Base-by-base conservation (phyloP, 2,329 filamentous ascomycete species). In the Celoporthe dispersa region DNA sequence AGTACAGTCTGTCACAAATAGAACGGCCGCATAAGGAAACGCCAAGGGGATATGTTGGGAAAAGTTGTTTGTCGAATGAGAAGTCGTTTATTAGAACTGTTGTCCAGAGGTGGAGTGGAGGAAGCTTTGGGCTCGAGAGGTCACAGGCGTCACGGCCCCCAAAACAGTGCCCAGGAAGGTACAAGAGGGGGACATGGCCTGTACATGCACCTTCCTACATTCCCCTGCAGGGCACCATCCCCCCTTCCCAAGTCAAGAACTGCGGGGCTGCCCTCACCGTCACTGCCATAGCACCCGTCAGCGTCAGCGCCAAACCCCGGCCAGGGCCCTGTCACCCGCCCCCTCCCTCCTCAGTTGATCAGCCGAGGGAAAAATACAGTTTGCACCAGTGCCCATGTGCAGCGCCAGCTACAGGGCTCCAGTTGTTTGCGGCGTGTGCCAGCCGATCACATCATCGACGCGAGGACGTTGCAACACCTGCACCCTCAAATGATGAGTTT, bases 391-490 rank as follows among this genome's bases (percentile, higher is more conserved):
- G 44, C 19, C 44, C 44, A n/a, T 19, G 5, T 48, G 41, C 44
- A 48, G 44, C 19, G 44, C 44, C 44, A n/a, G 22, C n/a, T 37
- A n/a, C 35, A 28, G n/a, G 35, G n/a, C 35, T 19, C 22, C 37
- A 22, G n/a, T 28, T 25, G n/a, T 37, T 12, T 25, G 25, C 35
- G 7, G 35, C n/a, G 37, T n/a, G 59, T 37, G 33, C 37, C n/a
- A 41, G 60, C 60, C 37, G 37, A 63, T 63, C 60, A 63, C 60
- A 63, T 63, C 60, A 63, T 63, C 39, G 35, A 37, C 16, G 60
- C 59, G 59, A 62, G 59, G 9, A 33, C 35, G 25, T 63, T 61
- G 59, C 59, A 60, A 60, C 57, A 62, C 37, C n/a, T 44, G 35
- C 37, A 41, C 37, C 19, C 33, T 67, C 55, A 48, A 57, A 64